These are phyloP conservation scores for Abelmoschus esculentus DNA, from an alignment of 345 rosid genomes.

Conservation along the genomic window DNA sequence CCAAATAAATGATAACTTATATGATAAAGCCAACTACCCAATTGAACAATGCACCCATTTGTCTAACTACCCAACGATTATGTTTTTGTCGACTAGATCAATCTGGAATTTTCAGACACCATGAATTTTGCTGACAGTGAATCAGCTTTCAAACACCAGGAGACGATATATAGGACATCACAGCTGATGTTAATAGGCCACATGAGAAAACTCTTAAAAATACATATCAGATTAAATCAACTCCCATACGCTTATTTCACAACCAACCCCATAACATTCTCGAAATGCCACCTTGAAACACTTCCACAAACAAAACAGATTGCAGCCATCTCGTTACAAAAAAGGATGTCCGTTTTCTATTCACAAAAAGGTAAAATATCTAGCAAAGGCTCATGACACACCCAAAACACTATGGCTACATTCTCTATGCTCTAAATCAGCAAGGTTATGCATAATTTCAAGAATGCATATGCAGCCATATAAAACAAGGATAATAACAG, in stretches of 20 bases:
- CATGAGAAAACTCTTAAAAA: neutral
- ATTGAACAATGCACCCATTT: neutral
- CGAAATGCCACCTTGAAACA: neutral
- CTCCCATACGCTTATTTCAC: neutral
- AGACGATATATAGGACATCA: neutral
- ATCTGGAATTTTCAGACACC: neutral
- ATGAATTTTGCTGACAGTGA: neutral
- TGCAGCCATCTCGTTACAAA: neutral
- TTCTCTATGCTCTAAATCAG: neutral
- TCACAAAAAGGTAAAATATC: neutral
- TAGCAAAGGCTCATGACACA: neutral
- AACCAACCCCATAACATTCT: neutral
- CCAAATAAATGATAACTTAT: neutral
- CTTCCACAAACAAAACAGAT: neutral
- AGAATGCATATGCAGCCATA: neutral
- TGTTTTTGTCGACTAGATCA: neutral
- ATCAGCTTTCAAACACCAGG: neutral
- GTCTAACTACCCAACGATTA: neutral
- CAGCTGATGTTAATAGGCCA: neutral
- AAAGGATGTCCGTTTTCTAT: neutral
- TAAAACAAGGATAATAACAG: neutral
- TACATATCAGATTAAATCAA: neutral
- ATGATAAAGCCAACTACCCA: neutral
- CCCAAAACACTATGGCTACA: neutral
- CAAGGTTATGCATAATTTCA: neutral